Base-by-base conservation (phyloP, 768 basidiomycete genomes). In the Lactarius trivialis region DNA sequence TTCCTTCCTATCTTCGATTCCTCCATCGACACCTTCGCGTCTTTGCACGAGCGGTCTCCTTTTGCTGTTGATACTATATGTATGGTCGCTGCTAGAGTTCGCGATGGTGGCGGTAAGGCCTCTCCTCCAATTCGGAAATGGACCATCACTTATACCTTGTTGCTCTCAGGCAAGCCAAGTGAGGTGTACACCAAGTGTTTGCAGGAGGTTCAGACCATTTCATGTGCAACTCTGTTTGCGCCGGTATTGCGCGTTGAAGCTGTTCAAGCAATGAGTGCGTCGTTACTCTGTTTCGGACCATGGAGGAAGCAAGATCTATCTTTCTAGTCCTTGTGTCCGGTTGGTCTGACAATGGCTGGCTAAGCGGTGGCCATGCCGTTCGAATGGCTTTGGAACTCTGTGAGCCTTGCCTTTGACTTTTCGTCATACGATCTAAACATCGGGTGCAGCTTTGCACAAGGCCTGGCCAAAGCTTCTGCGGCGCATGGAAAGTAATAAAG, bases 311-410 rank as follows among this genome's bases (percentile, higher is more conserved):
- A 24, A 58, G 4, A 21, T 43, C 30, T n/a, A 51, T 54, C n/a
- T 60, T 56, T 49, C 60, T 52, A 94, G 91, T 95, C 61, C 79
- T 97, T 55, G 85, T 96, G 21, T 89, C 94, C 37, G 93, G 93
- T 6, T 98, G 93, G 89, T 93, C 91, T 19, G 92, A 95, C 67
- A 92, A 92, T 68, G 92, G 92, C n/a, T 95, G 93, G 93, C 73
- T 97, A 37, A 93, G 89, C 67, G 91, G 92, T 11, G 93, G 91
- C 11, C 95, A 97, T 74, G 95, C 95, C n/a, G 93, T 97, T 9
- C 83, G 94, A 55, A 94, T 98, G 91, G 94, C 92, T 43, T 85
- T 97, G 80, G 95, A 98, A 71, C 78, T 95, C 56, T 93, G 91
- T 91, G 70, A 72, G 85, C 41, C 1, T 56, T n/a, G 21, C 48